phyloP scores from a whole-genome alignment of 2,329 filamentous ascomycete genomes.

The Aspergillus pseudoterreus region DNA sequence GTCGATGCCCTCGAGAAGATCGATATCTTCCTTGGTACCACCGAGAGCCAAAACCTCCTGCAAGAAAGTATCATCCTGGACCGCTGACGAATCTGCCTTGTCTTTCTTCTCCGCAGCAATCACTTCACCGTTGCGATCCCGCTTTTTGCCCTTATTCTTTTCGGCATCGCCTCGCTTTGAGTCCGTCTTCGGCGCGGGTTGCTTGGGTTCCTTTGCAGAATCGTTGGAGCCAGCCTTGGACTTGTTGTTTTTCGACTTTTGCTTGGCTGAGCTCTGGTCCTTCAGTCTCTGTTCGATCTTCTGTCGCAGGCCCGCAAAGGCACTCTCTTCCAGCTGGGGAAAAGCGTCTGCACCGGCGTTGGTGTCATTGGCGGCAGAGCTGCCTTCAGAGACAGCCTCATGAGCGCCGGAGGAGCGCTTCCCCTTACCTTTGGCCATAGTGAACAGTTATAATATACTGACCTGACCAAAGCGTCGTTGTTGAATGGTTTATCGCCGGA shows the following conservation, averaged over 20 bases:
- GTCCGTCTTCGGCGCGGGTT: slow-evolving; percentile 16
- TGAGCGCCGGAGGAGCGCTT: slow-evolving; percentile 30
- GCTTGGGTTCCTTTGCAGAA: slow-evolving; percentile 21
- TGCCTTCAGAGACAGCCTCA: slow-evolving; percentile 11
- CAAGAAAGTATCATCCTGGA: slow-evolving; percentile 31
- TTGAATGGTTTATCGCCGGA: slow-evolving; percentile 22
- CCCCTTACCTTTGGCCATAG: slow-evolving; percentile 38
- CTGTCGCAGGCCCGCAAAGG: slow-evolving; percentile 40
- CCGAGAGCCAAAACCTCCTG: slow-evolving; percentile 46
- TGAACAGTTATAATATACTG: slow-evolving; percentile 12
- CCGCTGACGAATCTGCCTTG: slow-evolving; percentile 17
- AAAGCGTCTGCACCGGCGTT: slow-evolving; percentile 21
- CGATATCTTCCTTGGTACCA: slow-evolving; percentile 48
- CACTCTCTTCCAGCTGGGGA: slow-evolving; percentile 35
- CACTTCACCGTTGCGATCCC: slow-evolving; percentile 44
- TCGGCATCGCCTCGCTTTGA: slow-evolving; percentile 18
- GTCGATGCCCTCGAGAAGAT: slow-evolving; percentile 42
- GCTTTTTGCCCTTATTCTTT: slow-evolving; percentile 39
- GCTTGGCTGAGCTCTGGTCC: slow-evolving; percentile 27
- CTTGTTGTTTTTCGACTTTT: slow-evolving; percentile 28
- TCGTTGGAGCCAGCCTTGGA: slow-evolving; percentile 18
- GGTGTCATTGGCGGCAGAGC: slow-evolving; percentile 15
- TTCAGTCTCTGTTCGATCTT: slow-evolving; percentile 41
- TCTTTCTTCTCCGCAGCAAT: slow-evolving; percentile 34
- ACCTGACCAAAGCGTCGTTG: slow-evolving; percentile 18